phyloP scores from a whole-genome alignment of 257 asterid species.

The Nyctanthes arbortristis region DNA sequence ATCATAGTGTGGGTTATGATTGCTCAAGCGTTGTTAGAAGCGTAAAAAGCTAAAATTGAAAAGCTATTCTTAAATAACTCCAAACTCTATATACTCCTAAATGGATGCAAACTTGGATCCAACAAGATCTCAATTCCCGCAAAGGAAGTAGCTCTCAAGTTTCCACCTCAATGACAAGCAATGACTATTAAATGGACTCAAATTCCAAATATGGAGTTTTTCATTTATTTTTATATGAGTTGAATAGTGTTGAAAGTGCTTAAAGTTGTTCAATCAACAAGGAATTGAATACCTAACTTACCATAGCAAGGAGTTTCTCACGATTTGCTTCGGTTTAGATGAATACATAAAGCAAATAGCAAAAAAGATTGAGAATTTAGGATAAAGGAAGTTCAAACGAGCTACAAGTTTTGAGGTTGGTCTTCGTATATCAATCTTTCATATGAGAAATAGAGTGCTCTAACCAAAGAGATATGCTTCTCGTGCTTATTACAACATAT shows the following conservation, averaged over 20 bases:
- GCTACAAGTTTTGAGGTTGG: not conserved
- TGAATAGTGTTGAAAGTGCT: not conserved
- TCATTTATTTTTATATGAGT: not conserved
- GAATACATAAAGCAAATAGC: not conserved
- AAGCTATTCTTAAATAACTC: not conserved
- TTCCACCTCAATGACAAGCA: not conserved
- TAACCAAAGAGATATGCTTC: not conserved
- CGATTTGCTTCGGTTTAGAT: not conserved
- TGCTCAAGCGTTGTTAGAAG: not conserved
- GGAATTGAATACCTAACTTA: not conserved
- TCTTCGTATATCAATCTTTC: not conserved
- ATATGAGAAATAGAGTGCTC: not conserved
- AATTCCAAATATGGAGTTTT: not conserved
- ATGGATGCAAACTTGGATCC: not conserved
- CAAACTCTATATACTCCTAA: not conserved
- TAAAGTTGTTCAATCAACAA: not conserved
- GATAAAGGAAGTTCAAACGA: not conserved
- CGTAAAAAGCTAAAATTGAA: not conserved
- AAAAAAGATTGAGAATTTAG: not conserved
- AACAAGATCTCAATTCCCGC: not conserved
- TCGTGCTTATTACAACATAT: not conserved
- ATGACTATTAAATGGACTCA: not conserved
- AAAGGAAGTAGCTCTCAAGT: not conserved
- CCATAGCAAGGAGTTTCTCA: not conserved
- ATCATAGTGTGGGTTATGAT: not conserved